Conservation (phyloP, 768 basidiomycete species). For the Jaapia argillacea region DNA sequence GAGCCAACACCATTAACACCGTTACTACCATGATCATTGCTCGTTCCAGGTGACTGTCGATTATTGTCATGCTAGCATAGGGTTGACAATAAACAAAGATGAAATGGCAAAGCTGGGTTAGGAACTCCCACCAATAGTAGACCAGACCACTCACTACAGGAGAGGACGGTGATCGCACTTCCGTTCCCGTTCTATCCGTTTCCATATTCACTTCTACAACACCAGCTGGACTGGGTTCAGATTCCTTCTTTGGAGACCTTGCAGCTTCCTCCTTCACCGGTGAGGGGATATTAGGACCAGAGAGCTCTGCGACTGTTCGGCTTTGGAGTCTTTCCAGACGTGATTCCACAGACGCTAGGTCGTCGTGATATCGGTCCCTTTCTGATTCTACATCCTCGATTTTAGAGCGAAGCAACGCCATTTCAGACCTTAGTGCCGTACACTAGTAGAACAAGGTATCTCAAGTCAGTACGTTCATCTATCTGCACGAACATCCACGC, state of each 20-base stretch:
- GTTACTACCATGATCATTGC: too few species aligned
- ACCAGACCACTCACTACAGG: background rate
- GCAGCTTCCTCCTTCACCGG: slow-evolving; percentile 15
- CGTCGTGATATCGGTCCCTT: slow-evolving; percentile 36
- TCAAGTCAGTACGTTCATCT: background rate
- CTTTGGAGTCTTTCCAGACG: slow-evolving; percentile 54
- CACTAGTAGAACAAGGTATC: slow-evolving; percentile 30
- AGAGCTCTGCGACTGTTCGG: slow-evolving; percentile 28
- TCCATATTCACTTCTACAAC: background rate
- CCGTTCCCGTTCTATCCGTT: background rate
- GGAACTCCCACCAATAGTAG: too few species aligned
- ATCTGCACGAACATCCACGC: slow-evolving; percentile 15
- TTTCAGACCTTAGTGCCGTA: slow-evolving; percentile 45
- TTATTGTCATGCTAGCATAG: slow-evolving; percentile 19
- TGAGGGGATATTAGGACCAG: slow-evolving; percentile 30
- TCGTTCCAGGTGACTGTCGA: too few species aligned
- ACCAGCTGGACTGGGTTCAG: background rate
- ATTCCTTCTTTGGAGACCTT: slow-evolving; percentile 22
- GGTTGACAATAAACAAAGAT: too few species aligned
- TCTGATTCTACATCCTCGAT: slow-evolving; percentile 40
- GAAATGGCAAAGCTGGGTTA: too few species aligned
- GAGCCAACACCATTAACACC: too few species aligned
- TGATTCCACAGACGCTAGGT: slow-evolving; percentile 47
- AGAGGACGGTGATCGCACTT: background rate
- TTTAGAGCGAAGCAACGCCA: slow-evolving; percentile 36